Evolutionary conservation across 306 rosid species (phyloP).

Genomic region (Quercus engelmannii): DNA sequence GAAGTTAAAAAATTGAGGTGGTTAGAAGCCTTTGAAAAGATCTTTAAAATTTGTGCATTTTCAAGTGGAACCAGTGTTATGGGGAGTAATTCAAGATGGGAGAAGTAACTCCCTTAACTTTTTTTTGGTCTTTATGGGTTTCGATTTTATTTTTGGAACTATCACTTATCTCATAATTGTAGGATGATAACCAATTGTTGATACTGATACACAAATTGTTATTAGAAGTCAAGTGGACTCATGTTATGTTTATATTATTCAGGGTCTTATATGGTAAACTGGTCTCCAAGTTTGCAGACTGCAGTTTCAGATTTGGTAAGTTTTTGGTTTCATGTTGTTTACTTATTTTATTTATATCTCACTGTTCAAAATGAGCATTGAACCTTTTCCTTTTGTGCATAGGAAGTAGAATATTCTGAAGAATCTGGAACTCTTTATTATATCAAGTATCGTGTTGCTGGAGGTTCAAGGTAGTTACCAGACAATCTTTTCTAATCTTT

Average conservation of each 20-base stretch:
- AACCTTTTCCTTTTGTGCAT: constrained; percentile 28
- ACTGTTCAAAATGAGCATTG: constrained; percentile 17
- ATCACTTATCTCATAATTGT: neutral
- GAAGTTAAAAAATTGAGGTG: too few species aligned
- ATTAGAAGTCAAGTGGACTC: neutral
- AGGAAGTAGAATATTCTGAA: constrained; percentile 98
- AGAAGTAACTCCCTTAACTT: neutral
- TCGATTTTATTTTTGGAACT: neutral
- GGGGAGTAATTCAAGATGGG: neutral
- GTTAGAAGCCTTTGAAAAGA: too few species aligned
- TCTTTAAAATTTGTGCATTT: too few species aligned
- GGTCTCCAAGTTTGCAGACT: constrained; percentile 95
- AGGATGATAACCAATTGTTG: neutral
- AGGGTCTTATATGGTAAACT: constrained; percentile 97
- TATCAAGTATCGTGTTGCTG: constrained; percentile 88
- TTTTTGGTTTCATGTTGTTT: constrained; percentile 10
- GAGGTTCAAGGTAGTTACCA: constrained; percentile 64
- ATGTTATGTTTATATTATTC: constrained; percentile 9
- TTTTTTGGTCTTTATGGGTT: neutral
- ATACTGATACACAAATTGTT: neutral
- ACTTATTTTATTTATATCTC: constrained; percentile 9
- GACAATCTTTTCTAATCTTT: neutral
- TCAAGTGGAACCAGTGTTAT: too few species aligned
- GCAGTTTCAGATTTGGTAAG: constrained; percentile 95
- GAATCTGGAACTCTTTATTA: constrained; percentile 82